Percentiles rank a stretch among this genome's conserved stretches.
Evolutionary conservation across 140 eudicot genomes (phyloP).

Genomic region (Senecio squalidus): DNA sequence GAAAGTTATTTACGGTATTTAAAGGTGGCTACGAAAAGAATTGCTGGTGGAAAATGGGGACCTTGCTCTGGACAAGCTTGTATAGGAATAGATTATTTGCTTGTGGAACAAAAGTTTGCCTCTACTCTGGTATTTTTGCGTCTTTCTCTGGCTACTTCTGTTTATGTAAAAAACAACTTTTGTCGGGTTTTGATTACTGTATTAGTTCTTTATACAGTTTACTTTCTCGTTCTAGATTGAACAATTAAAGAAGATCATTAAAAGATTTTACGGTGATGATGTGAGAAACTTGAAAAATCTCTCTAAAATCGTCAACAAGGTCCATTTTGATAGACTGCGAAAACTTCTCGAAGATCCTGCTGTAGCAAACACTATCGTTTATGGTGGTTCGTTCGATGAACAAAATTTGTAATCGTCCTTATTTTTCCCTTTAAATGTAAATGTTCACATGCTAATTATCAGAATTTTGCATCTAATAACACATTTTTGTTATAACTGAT

Average conservation of each 20-base stretch:
- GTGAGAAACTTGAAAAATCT: conserved; percentile 45
- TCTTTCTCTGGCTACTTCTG: neutral
- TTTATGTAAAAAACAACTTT: neutral
- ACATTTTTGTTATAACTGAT: neutral
- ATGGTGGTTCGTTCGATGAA: conserved; percentile 75
- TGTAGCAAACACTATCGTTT: conserved; percentile 58
- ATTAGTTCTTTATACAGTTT: neutral
- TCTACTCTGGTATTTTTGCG: conserved; percentile 46
- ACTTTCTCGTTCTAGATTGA: conserved; percentile 47
- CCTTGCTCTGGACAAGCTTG: conserved; percentile 82
- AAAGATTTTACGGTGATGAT: conserved; percentile 59
- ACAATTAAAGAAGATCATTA: conserved; percentile 40
- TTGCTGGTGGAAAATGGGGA: conserved; percentile 82
- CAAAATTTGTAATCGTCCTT: conserved; percentile 43
- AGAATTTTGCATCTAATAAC: neutral
- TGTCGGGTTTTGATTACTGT: neutral
- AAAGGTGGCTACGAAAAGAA: conserved; percentile 72
- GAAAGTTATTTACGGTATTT: conserved; percentile 8
- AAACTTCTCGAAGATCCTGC: conserved; percentile 74
- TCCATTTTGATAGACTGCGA: conserved; percentile 61
- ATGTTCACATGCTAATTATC: neutral
- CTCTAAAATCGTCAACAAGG: conserved; percentile 63
- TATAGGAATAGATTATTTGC: conserved; percentile 71
- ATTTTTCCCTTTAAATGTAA: neutral
- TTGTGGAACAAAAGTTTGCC: conserved; percentile 66